A percentile compares a stretch with the other conserved stretches of the same genome.
phyloP scores from a whole-genome alignment of 495 filamentous ascomycete genomes.

The Penicillium crystallinum region DNA sequence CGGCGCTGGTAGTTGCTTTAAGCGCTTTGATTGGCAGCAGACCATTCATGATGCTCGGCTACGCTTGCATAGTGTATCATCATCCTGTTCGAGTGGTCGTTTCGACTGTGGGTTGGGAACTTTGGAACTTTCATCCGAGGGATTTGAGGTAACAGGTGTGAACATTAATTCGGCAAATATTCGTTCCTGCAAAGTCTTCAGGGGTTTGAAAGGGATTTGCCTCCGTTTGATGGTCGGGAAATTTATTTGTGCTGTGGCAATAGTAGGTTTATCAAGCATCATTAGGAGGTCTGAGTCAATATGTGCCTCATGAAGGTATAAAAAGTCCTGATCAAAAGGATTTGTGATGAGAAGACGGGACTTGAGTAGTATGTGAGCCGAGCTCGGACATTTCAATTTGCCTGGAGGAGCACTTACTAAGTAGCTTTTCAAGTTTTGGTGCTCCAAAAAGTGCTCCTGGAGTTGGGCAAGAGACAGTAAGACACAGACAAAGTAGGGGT shows the following conservation, averaged over 20 bases:
- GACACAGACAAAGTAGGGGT: slow-evolving; percentile 19
- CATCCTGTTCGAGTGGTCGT: background rate
- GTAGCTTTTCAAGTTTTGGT: too few species aligned
- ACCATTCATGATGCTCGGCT: too few species aligned
- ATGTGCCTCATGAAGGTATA: slow-evolving; percentile 13
- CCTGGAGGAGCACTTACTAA: too few species aligned
- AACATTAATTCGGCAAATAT: slow-evolving; percentile 6
- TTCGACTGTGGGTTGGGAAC: background rate
- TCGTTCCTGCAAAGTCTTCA: slow-evolving; percentile 8
- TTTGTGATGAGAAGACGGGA: slow-evolving; percentile 19
- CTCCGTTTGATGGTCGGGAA: slow-evolving; percentile 10
- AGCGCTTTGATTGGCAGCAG: too few species aligned
- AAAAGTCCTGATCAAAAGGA: slow-evolving; percentile 5
- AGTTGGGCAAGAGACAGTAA: slow-evolving; percentile 20
- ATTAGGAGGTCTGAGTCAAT: slow-evolving; percentile 11
- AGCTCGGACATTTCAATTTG: background rate
- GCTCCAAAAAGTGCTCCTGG: slow-evolving; percentile 15
- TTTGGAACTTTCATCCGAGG: background rate
- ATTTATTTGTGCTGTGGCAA: background rate
- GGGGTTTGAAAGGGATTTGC: slow-evolving; percentile 14
- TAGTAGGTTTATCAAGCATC: slow-evolving; percentile 4
- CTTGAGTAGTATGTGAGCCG: slow-evolving; percentile 5
- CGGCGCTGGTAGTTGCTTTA: too few species aligned
- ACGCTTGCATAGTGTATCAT: too few species aligned
- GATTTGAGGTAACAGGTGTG: background rate